These are phyloP conservation scores for Corymbia maculata DNA, from an alignment of 345 rosid genomes.

Conservation along the genomic window DNA sequence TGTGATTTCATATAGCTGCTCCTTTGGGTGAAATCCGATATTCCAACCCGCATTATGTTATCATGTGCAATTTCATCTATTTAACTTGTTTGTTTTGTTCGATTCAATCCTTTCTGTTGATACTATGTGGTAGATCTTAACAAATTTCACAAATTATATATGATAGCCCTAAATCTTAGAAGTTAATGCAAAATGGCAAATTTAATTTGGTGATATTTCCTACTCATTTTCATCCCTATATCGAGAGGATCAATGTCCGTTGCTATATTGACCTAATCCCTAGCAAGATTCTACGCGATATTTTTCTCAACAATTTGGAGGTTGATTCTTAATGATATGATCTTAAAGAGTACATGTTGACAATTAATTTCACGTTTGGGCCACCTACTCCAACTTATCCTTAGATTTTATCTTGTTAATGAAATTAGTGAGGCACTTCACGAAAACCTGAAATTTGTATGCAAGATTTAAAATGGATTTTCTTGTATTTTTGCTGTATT, in stretches of 20 bases:
- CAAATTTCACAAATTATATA: neutral
- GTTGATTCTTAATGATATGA: neutral
- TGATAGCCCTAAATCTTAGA: neutral
- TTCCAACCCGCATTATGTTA: neutral
- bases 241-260: neutral
- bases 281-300: neutral
- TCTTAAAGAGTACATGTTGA: neutral
- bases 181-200: neutral
- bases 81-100: neutral
- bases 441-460: no score
- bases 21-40: neutral
- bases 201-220: neutral
- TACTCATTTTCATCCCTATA: neutral
- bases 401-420: no score
- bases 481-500: neutral
- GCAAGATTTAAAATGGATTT: neutral
- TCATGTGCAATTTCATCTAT: neutral
- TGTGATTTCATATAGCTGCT: neutral
- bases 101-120: neutral
- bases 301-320: neutral
- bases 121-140: neutral
- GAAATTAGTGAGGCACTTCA: neutral
- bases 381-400: neutral
- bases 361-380: neutral
- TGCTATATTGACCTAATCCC: neutral